Percentiles rank a stretch among this genome's conserved stretches.
Evolutionary conservation across 768 basidiomycete genomes (phyloP).

Genomic region (Pleurotus cornucopiae): DNA sequence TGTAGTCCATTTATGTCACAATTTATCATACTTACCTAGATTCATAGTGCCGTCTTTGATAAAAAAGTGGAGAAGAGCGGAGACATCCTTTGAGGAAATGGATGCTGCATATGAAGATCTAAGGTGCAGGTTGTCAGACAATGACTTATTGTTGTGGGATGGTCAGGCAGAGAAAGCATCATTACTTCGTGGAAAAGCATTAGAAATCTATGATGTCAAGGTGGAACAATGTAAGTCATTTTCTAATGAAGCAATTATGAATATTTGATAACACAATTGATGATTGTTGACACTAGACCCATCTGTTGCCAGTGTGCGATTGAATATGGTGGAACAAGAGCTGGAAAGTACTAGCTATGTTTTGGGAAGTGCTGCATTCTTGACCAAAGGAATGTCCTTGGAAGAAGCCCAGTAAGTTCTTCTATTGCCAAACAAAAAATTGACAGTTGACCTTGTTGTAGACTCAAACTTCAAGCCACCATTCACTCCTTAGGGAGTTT

Average conservation of each 20-base stretch:
- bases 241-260: neutral
- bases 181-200: neutral
- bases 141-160: neutral
- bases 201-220: conserved; percentile 3
- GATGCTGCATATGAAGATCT: conserved; percentile 1
- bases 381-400: conserved; percentile 1
- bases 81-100: neutral
- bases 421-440: neutral
- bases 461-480: neutral
- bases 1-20: neutral
- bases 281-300: neutral
- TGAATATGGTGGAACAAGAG: neutral
- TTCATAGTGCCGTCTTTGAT: conserved; percentile 7
- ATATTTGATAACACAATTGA: neutral
- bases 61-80: conserved; percentile 9
- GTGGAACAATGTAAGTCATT: neutral
- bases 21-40: neutral
- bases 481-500: neutral
- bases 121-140: neutral
- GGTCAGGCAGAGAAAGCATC: neutral
- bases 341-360: neutral
- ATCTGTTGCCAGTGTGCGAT: neutral
- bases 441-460: neutral
- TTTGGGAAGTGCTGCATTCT: neutral
- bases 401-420: conserved; percentile 1